Base-by-base conservation (phyloP, 192 early-diverging fungal species). In the Coemansia sp. region DNA sequence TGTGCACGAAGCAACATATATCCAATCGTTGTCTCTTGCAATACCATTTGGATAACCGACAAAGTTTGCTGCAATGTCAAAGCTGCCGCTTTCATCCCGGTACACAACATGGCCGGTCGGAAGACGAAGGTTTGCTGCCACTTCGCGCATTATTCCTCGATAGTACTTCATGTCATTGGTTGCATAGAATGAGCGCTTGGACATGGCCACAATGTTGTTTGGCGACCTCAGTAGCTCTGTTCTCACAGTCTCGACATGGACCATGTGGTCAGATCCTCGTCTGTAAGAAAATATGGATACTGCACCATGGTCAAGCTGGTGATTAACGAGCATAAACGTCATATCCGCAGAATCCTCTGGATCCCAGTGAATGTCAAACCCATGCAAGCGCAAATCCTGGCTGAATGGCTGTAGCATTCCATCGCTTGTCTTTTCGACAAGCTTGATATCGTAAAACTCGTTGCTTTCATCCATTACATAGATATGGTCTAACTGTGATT, bases 321-420 rank as follows among this genome's bases (percentile, higher is more conserved):
- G 87, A 67, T 89, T 89, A 15, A 89, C 61, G 20, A 83, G 52
- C 68, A 89, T 87, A 33, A 89, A 74, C 4, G 84, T 85, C 71
- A 87, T 83, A 18, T 61, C 65, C 17, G 65, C 68, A 8, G 66
- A 64, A 53, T 86, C 72, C 1, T 57, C 72, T 0, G 88, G 84
- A 14, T 79, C 72, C 72, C 85, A 84, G 64, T 75, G 78, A 6
- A 87, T 66, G 35, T 79, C 87, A 8, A 89, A 70, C 2, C 87
- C 88, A 41, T 88, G 88, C 36, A 87, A 66, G 11, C 76, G 74
- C 33, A 86, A 52, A 58, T 76, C 77, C 38, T 79, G 74, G 45
- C 70, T 71, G 53, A 85, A 79, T 8, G 78, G 73, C 45, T 71
- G 39, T 6, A 84, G 64, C 14, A 52, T 59, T 53, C 76, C 73